A percentile compares a stretch with the other conserved stretches of the same genome.
phyloP scores from a whole-genome alignment of 768 basidiomycete species.

The Boletus subcaerulescens region DNA sequence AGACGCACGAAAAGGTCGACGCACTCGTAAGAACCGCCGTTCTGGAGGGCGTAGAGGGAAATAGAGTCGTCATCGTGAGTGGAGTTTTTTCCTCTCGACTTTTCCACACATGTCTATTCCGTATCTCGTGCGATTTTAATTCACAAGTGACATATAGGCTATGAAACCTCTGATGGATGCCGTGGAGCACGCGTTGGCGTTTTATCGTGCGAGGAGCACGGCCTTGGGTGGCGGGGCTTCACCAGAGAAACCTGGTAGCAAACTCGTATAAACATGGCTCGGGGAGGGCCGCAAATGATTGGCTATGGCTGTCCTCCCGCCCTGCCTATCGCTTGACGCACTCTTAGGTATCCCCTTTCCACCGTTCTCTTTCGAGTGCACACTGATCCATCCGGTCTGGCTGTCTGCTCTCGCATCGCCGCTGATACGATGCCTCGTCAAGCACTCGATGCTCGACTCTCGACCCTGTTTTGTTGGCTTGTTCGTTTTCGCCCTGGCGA shows the following conservation, averaged over 20 bases:
- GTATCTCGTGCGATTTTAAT: too few relatives aligned
- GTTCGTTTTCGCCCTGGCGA: not conserved
- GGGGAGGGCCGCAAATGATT: not conserved
- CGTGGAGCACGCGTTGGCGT: constrained; percentile 68
- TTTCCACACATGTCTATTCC: too few relatives aligned
- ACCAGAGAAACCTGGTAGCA: constrained; percentile 9
- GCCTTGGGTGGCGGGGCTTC: constrained; percentile 5
- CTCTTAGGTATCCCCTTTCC: not conserved
- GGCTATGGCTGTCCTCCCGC: not conserved
- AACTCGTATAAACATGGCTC: constrained; percentile 5
- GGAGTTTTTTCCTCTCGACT: not conserved
- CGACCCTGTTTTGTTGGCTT: too few relatives aligned
- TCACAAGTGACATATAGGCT: constrained; percentile 42
- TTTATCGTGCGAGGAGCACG: constrained; percentile 44
- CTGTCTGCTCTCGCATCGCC: not conserved
- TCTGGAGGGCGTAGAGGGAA: constrained; percentile 58
- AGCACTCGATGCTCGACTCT: too few relatives aligned
- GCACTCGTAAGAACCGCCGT: constrained; percentile 67
- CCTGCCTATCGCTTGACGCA: not conserved
- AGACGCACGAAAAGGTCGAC: constrained; percentile 78
- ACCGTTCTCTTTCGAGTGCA: not conserved
- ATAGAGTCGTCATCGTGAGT: constrained; percentile 63
- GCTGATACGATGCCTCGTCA: not conserved
- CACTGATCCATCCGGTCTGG: not conserved
- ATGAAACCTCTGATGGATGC: constrained; percentile 75